Percentiles rank a stretch among this genome's conserved stretches.
Evolutionary conservation across 768 basidiomycete genomes (phyloP).

Genomic region (Rhodotorula taiwanensis): DNA sequence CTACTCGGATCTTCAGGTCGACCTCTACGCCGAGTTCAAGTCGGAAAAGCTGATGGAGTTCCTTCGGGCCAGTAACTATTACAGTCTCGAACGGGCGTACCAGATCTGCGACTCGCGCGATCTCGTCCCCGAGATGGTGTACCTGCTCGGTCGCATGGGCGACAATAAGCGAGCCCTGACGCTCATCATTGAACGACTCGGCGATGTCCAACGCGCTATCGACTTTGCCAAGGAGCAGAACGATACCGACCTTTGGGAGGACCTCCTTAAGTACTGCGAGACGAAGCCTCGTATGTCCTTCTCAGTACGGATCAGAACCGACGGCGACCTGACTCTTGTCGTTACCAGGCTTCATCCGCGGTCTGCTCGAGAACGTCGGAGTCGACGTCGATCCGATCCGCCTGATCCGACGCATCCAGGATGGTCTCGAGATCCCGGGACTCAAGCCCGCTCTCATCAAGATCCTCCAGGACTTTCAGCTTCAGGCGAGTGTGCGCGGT

Average conservation of each 20-base stretch:
- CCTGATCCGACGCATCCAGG: conserved; percentile 86
- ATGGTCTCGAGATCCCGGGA: conserved; percentile 92
- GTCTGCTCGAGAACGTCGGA: conserved; percentile 88
- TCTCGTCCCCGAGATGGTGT: conserved; percentile 93
- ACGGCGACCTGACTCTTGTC: too few relatives aligned
- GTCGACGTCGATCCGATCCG: conserved; percentile 88
- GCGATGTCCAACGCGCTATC: conserved; percentile 87
- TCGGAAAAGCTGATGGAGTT: conserved; percentile 76
- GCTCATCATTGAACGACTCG: conserved; percentile 88
- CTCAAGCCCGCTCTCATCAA: conserved; percentile 90
- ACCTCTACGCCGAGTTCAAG: conserved; percentile 84
- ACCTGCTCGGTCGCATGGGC: conserved; percentile 92
- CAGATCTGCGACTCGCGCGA: conserved; percentile 74
- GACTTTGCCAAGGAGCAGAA: conserved; percentile 97
- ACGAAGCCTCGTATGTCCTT: conserved; percentile 67
- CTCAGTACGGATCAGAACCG: too few relatives aligned
- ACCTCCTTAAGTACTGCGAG: conserved; percentile 86
- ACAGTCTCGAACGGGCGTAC: conserved; percentile 83
- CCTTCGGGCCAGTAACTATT: conserved; percentile 80
- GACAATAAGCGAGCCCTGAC: conserved; percentile 91
- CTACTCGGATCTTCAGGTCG: conserved; percentile 82
- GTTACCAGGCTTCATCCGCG: conserved; percentile 85
- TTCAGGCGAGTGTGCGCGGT: conserved; percentile 50
- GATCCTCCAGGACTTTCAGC: conserved; percentile 90
- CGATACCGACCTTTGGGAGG: conserved; percentile 97